Evolutionary conservation across 108 stramenopile species (phyloP).

Genomic region (Cyclotella cryptica): DNA sequence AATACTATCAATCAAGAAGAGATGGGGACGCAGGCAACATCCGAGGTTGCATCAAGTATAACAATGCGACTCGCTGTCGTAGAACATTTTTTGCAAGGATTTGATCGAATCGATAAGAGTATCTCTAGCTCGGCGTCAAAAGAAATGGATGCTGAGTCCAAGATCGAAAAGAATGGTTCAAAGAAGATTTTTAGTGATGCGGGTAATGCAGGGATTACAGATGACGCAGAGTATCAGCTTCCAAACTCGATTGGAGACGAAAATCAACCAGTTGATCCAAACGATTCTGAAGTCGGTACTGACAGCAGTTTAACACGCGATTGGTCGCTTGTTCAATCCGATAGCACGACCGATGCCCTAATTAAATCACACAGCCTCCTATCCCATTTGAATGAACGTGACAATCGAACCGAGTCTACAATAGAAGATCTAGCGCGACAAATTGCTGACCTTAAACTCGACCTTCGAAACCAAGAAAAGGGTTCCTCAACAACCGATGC

Average conservation of each 20-base stretch:
- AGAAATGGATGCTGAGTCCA: neutral
- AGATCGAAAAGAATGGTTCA: too few species aligned
- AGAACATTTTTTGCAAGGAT: constrained; percentile 33
- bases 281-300: neutral
- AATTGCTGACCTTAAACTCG: neutral
- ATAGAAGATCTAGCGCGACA: constrained; percentile 13
- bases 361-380: neutral
- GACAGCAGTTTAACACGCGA: neutral
- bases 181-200: too few species aligned
- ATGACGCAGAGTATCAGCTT: neutral
- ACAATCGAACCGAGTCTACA: constrained; percentile 3
- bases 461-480: neutral
- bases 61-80: constrained; percentile 6
- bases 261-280: neutral
- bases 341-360: neutral
- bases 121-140: neutral
- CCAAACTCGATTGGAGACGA: neutral
- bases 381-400: constrained; percentile 19
- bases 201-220: too few species aligned
- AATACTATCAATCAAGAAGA: neutral
- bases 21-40: neutral
- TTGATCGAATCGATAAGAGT: neutral
- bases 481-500: neutral
- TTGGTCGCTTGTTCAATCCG: constrained; percentile 9
- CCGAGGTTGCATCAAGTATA: constrained; percentile 3